Percentiles rank a stretch among this genome's conserved stretches.
Conservation (phyloP, 129 eudicot genomes). For the Arctium lappa region DNA sequence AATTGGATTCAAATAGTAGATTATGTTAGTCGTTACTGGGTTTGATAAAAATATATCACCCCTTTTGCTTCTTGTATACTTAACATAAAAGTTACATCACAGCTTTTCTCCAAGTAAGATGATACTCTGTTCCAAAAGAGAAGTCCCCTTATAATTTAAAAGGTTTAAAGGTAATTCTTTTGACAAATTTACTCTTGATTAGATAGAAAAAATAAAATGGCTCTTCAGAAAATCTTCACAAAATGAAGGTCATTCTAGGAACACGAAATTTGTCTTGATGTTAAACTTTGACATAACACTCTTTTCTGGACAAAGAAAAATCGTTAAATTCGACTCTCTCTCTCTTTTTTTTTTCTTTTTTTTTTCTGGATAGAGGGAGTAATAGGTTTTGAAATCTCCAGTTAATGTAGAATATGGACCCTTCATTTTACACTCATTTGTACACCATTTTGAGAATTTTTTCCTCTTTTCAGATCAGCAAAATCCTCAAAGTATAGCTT, state of each 20-base stretch:
- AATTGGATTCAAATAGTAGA: not conserved
- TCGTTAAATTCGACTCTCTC: not conserved
- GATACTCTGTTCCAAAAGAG: not conserved
- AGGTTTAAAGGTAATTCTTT: not conserved
- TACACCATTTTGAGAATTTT: not conserved
- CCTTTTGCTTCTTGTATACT: not conserved
- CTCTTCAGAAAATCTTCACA: not conserved
- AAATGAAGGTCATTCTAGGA: not conserved
- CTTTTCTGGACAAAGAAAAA: not conserved
- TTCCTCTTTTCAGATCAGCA: not conserved
- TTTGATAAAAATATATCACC: slow-evolving; percentile 3
- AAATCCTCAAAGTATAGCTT: not conserved
- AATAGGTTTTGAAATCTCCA: not conserved
- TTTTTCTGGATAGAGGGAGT: not conserved
- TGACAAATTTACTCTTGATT: not conserved
- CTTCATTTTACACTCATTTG: not conserved
- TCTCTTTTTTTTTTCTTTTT: too few species aligned
- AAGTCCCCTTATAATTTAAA: not conserved
- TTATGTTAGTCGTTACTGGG: slow-evolving; percentile 11
- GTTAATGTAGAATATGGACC: not conserved
- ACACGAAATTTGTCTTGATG: not conserved
- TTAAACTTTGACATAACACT: not conserved
- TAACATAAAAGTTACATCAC: not conserved
- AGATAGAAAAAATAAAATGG: not conserved
- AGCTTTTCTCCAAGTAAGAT: not conserved